Conservation (phyloP, 169 alveolate species). For the Plasmodium berghei region DNA sequence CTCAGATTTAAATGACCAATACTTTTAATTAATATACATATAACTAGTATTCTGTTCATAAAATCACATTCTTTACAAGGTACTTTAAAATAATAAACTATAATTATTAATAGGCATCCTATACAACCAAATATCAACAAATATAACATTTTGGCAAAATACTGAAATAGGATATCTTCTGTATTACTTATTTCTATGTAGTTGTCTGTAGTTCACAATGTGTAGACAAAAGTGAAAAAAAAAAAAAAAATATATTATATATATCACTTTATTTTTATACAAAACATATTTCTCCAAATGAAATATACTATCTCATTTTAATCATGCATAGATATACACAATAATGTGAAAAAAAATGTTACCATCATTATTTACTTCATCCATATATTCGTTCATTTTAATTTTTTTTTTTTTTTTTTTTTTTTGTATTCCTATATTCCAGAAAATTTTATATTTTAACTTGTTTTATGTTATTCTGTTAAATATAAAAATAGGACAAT, state of each 20-base stretch:
- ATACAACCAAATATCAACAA: slow-evolving; percentile 4
- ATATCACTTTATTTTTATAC: background rate
- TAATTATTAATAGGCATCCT: background rate
- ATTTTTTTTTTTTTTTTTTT: background rate
- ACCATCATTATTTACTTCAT: slow-evolving; percentile 30
- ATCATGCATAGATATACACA: no score
- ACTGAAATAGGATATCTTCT: slow-evolving; percentile 15
- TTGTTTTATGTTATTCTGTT: background rate
- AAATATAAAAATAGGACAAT: background rate
- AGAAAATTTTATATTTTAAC: background rate
- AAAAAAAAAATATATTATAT: background rate
- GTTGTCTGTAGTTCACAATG: background rate
- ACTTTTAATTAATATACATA: slow-evolving; percentile 34
- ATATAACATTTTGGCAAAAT: slow-evolving; percentile 26
- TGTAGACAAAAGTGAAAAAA: background rate
- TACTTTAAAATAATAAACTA: slow-evolving; percentile 5
- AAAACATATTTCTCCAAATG: background rate
- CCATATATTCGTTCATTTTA: slow-evolving; percentile 41
- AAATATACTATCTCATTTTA: background rate
- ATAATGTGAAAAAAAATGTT: background rate
- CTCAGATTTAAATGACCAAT: slow-evolving; percentile 12
- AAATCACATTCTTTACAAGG: slow-evolving; percentile 59
- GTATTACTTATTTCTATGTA: slow-evolving; percentile 25
- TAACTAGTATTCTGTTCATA: slow-evolving; percentile 32
- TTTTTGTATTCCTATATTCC: background rate